Conservation (phyloP, 1,139 yeast species). For the Insectozyma bohioensis region DNA sequence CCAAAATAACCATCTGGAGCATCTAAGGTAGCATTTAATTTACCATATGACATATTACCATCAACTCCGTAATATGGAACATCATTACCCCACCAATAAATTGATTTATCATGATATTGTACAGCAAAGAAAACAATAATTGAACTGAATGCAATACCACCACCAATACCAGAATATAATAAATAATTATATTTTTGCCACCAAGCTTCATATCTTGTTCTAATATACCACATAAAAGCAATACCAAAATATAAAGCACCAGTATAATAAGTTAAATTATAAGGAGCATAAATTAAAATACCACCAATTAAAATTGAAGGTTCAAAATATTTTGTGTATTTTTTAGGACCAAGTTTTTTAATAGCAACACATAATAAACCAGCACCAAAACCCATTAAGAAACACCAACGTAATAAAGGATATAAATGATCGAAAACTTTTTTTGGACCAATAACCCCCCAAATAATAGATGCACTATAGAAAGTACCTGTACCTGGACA, state of each 20-base stretch:
- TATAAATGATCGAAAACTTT: slow-evolving; percentile 49
- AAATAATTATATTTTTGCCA: slow-evolving; percentile 60
- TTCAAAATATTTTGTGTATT: slow-evolving; percentile 31
- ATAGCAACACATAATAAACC: slow-evolving; percentile 42
- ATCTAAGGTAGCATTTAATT: slow-evolving; percentile 18
- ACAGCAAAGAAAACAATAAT: slow-evolving; percentile 54
- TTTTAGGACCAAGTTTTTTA: slow-evolving; percentile 34
- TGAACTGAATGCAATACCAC: slow-evolving; percentile 53
- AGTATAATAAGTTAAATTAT: slow-evolving; percentile 46
- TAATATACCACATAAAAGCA: slow-evolving; percentile 46
- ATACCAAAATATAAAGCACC: slow-evolving; percentile 41
- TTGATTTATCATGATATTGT: slow-evolving; percentile 34
- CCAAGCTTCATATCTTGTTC: slow-evolving; percentile 44
- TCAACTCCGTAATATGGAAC: slow-evolving; percentile 44
- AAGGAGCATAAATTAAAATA: slow-evolving; percentile 43
- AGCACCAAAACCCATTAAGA: slow-evolving; percentile 52
- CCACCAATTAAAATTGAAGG: slow-evolving; percentile 46
- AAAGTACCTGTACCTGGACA: slow-evolving; percentile 51
- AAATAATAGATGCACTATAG: slow-evolving; percentile 55
- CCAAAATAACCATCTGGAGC: slow-evolving; percentile 49
- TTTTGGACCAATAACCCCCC: slow-evolving; percentile 72
- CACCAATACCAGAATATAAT: slow-evolving; percentile 45
- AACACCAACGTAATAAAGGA: slow-evolving; percentile 49
- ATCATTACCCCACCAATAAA: slow-evolving; percentile 60
- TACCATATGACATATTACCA: slow-evolving; percentile 29